Evolutionary conservation across 495 filamentous ascomycete species (phyloP).

Genomic region (Aspergillus egyptiacus): DNA sequence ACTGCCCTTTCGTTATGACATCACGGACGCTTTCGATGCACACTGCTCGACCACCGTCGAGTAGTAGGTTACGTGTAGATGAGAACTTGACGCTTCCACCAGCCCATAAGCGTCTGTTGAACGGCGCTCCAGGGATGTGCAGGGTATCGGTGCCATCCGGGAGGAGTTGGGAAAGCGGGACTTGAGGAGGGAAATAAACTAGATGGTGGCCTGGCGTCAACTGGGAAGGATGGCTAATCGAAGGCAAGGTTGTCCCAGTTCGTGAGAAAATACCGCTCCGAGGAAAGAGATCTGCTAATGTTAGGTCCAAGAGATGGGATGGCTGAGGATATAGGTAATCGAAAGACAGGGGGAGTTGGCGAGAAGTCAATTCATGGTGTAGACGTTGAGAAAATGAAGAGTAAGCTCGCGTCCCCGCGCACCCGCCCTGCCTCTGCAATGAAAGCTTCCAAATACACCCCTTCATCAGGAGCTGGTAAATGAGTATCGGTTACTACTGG

Average conservation of each 20-base stretch:
- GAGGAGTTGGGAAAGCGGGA: slow-evolving; percentile 51
- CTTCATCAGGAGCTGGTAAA: slow-evolving; percentile 14
- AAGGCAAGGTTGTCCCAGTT: slow-evolving; percentile 25
- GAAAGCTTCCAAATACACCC: slow-evolving; percentile 1
- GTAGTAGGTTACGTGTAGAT: slow-evolving; percentile 15
- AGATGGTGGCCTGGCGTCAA: slow-evolving; percentile 55
- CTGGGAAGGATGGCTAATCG: slow-evolving; percentile 27
- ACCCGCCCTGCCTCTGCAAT: not conserved
- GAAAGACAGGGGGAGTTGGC: slow-evolving; percentile 49
- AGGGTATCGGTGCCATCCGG: slow-evolving; percentile 67
- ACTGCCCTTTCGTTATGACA: slow-evolving; percentile 49
- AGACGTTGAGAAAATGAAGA: slow-evolving; percentile 28
- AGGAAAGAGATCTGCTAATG: slow-evolving; percentile 56
- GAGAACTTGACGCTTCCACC: slow-evolving; percentile 50
- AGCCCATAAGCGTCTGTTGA: slow-evolving; percentile 71
- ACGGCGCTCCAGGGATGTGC: slow-evolving; percentile 62
- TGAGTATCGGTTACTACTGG: not conserved
- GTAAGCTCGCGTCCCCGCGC: slow-evolving; percentile 15
- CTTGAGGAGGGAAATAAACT: slow-evolving; percentile 65
- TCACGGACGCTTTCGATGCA: slow-evolving; percentile 63
- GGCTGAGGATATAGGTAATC: slow-evolving; percentile 61
- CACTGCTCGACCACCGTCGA: slow-evolving; percentile 48
- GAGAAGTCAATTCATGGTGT: slow-evolving; percentile 35
- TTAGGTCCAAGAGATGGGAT: slow-evolving; percentile 58
- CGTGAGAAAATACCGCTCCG: not conserved